Percentiles rank a stretch among this genome's conserved stretches.
Conservation (phyloP, 176 grass and related monocot species). For the Raddia guianensis region DNA sequence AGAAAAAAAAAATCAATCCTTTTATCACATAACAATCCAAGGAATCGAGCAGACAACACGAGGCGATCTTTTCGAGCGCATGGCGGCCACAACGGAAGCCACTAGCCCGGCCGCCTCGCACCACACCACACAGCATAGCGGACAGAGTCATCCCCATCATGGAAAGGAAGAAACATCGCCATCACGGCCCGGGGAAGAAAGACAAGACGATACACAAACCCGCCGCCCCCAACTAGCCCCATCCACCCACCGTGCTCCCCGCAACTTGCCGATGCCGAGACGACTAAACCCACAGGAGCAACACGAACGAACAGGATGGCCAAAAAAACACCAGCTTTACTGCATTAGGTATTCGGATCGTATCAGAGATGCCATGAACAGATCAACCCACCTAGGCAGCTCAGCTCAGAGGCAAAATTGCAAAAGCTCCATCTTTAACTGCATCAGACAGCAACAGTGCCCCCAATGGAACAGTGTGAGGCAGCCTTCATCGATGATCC, state of each 20-base stretch:
- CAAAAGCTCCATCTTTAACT: neutral
- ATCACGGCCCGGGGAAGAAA: conserved; percentile 14
- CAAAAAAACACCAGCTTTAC: neutral
- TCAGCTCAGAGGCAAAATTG: neutral
- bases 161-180: conserved; percentile 38
- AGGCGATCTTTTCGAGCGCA: conserved; percentile 37
- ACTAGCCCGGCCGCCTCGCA: conserved; percentile 17
- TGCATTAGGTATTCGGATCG: conserved; percentile 12
- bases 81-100: conserved; percentile 50
- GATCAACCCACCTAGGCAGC: conserved; percentile 35
- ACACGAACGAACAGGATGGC: neutral
- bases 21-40: conserved; percentile 35
- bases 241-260: neutral
- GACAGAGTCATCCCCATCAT: conserved; percentile 45
- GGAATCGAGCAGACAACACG: conserved; percentile 27
- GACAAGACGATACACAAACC: conserved; percentile 7
- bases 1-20: neutral
- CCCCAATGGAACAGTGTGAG: neutral
- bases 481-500: neutral
- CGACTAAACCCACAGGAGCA: neutral
- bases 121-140: conserved; percentile 13
- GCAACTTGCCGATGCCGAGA: neutral
- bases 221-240: neutral
- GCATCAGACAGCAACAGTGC: neutral
- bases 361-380: neutral